Evolutionary conservation across 768 basidiomycete genomes (phyloP), one percentile per base, ranked within the genome.

Genomic region (Suillus ampliporus): DNA sequence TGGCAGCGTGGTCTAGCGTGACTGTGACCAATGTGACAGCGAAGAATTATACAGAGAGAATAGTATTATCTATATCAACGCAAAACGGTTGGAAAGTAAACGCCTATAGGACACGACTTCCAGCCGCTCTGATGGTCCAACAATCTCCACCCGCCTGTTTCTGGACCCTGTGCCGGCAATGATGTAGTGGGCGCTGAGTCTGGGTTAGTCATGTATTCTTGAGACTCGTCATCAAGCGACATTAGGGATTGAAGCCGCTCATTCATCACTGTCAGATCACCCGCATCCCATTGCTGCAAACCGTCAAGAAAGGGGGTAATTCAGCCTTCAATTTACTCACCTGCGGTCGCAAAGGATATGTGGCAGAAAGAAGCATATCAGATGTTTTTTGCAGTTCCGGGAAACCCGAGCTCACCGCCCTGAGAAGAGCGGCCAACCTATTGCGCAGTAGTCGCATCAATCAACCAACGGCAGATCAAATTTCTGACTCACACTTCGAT

Each of bases 101-200:
- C 79, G 10, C 91, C 91, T 50, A 93, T 88, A 6, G 91, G 90
- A 69, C 85, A 88, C 3, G 87, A 81, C 64, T 77, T 80, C 91
- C 91, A 92, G 41, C 74, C 72, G 17, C 75, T 76, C 19, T 65
- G 74, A 23, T 71, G 71, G 34, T 80, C 76, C 14, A 88, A 74
- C 46, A 79, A 60, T 56, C 78, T 78, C 90, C 91, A 92, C 23
- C 89, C 91, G 38, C 31, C 8, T 54, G 61, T 60, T 28, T 57
- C 37, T 57, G 46, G 58, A 13, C 56, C 60, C 6, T 44, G 63
- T 35, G 62, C 40, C 17, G 41, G 44, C 28, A 37, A 31, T 23
- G 4, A 58, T 15, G 28, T 17, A 48, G 43, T 38, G 8, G 35
- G 48, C 8, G 47, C 43, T 44, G 48, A 35, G 35, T 54, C 35